Base-by-base conservation (phyloP, 768 basidiomycete genomes). In the Tulasnella sp. region DNA sequence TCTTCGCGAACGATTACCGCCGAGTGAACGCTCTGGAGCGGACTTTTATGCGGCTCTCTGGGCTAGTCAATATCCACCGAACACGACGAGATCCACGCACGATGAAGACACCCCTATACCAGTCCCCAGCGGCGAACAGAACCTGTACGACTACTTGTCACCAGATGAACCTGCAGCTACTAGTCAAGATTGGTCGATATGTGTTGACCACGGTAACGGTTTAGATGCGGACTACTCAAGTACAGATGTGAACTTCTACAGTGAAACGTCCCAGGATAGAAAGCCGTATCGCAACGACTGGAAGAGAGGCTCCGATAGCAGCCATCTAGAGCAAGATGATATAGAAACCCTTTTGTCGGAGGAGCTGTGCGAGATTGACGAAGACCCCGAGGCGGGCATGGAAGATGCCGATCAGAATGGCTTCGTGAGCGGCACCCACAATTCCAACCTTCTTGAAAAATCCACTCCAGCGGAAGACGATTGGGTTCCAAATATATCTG, bases 11-110 rank as follows among this genome's bases (percentile, higher is more conserved):
- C 31, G 19, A 36, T 34, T 75, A 36, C 74, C 74, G 9, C 44
- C 74, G n/a, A 44, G 44, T 16, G 74, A 75, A n/a, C 74, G 44
- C 42, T 75, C 74, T 75, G 74, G 74, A n/a, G 74, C 74, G 18
- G 74, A 75, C 74, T 75, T 44, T 75, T 52, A 52, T 12, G 42
- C 44, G 16, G 42, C 39, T 42, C 42, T 75, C 9, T 75, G 74
- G 34, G 42, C 74, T 14, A 3, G 24, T n/a, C 42, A 18, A 18
- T 36, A 46, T 34, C 34, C 74, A 3, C 18, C 42, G 36, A 34
- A 40, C 2, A 1, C 36, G 18, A 31, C 12, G 14, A 18, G 31
- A 0, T 7, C 3, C 39, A 19, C 5, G 39, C 6, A 46, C 44
- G 73, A 39, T 27, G n/a, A 74, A 1, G 44, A 3, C 24, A 24